These are phyloP conservation scores for Fonsecaea nubica DNA, from an alignment of 2,329 filamentous ascomycete species.

Conservation along the genomic window DNA sequence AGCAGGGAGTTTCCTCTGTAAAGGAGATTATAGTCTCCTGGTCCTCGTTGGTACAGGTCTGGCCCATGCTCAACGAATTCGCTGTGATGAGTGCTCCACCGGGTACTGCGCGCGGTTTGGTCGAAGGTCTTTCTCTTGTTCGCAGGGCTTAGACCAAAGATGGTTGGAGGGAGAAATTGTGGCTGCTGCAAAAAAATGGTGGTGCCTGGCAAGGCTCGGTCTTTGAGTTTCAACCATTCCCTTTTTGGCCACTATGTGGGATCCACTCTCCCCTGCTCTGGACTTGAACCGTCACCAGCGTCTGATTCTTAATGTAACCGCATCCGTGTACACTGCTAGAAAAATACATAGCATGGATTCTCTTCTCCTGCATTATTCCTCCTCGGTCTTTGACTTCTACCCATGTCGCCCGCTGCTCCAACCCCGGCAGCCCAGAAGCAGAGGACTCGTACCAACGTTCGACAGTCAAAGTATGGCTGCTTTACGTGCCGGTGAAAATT, in stretches of 20 bases:
- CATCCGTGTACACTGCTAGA: neutral
- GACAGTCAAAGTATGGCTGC: slow-evolving; percentile 26
- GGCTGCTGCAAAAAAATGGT: neutral
- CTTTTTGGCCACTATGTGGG: neutral
- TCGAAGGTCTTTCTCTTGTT: neutral
- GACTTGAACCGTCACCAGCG: neutral
- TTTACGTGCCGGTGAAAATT: slow-evolving; percentile 21
- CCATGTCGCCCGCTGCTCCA: neutral
- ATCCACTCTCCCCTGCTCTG: neutral
- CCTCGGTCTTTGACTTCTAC: slow-evolving; percentile 17
- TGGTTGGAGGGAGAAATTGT: neutral
- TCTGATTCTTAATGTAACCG: neutral
- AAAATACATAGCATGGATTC: neutral
- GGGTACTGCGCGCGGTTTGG: neutral
- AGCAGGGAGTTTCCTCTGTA: neutral
- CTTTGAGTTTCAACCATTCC: slow-evolving; percentile 12
- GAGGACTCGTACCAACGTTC: slow-evolving; percentile 20
- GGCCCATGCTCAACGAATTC: neutral
- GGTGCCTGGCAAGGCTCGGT: slow-evolving; percentile 9
- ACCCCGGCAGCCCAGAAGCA: neutral
- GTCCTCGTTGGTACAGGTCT: neutral
- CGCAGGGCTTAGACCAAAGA: neutral
- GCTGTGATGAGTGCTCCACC: neutral
- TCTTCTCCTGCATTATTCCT: neutral
- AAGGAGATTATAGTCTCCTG: neutral